Percentiles rank a stretch among this genome's conserved stretches.
Evolutionary conservation across 257 asterid species (phyloP).

Genomic region (Nicotiana sylvestris): DNA sequence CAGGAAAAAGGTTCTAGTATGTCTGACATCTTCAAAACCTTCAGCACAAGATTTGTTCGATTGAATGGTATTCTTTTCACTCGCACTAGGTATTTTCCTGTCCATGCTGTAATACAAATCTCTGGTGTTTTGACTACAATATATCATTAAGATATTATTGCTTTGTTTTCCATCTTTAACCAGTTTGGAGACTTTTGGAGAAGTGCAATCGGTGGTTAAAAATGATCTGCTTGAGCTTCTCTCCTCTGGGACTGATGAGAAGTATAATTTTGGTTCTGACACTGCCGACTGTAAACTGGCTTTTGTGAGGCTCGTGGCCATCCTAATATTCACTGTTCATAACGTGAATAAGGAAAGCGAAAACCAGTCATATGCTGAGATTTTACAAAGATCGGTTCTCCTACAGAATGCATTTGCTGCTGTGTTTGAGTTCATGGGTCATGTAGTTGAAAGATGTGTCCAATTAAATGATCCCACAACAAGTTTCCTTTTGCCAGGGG

Average conservation of each 20-base stretch:
- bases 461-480: conserved; percentile 70
- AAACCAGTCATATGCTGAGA: conserved; percentile 85
- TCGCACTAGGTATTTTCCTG: conserved; percentile 71
- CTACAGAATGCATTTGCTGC: conserved; percentile 83
- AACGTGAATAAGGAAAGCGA: conserved; percentile 74
- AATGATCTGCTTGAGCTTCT: conserved; percentile 65
- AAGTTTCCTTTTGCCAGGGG: conserved; percentile 81
- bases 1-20: conserved; percentile 40
- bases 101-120: not conserved
- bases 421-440: conserved; percentile 74
- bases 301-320: conserved; percentile 64
- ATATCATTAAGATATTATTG: not conserved
- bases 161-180: conserved; percentile 19
- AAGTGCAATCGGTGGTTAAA: conserved; percentile 64
- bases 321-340: conserved; percentile 79
- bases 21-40: conserved; percentile 47
- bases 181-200: conserved; percentile 89
- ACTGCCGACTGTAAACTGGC: conserved; percentile 63
- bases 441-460: conserved; percentile 66
- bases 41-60: conserved; percentile 68
- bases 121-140: conserved; percentile 4
- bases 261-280: conserved; percentile 61
- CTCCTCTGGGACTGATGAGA: conserved; percentile 66
- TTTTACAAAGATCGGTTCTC: conserved; percentile 81
- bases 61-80: conserved; percentile 85